phyloP scores from a whole-genome alignment of 2,329 filamentous ascomycete species.

The Pseudocercospora musae region DNA sequence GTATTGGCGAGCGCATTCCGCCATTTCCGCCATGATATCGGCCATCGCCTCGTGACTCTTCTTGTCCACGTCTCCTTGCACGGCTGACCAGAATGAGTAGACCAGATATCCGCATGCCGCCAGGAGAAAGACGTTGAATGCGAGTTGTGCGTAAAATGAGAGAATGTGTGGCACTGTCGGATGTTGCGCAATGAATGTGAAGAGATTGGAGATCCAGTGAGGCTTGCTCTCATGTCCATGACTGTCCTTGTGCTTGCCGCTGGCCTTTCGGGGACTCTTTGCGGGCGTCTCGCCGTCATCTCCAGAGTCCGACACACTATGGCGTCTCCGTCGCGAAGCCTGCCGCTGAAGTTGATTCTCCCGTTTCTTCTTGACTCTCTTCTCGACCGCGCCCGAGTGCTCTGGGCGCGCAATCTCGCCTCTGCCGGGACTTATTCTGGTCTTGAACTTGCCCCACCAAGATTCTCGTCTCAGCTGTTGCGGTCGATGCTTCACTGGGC shows the following conservation, averaged over 20 bases:
- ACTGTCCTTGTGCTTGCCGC: conserved; percentile 17
- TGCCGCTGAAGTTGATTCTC: conserved; percentile 28
- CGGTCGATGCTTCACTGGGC: conserved; percentile 32
- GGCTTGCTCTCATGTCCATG: conserved; percentile 20
- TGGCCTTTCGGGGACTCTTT: conserved; percentile 28
- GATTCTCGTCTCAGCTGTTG: conserved; percentile 25
- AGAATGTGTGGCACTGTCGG: conserved; percentile 64
- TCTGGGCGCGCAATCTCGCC: conserved; percentile 36
- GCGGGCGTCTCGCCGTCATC: conserved; percentile 26
- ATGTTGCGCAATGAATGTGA: conserved; percentile 62
- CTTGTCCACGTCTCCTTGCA: conserved; percentile 71
- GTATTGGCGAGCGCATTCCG: conserved; percentile 70
- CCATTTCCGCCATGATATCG: conserved; percentile 66
- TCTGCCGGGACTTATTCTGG: conserved; percentile 39
- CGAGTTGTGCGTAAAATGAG: conserved; percentile 63
- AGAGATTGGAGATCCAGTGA: conserved; percentile 45
- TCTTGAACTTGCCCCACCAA: conserved; percentile 30
- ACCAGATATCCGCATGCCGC: conserved; percentile 61
- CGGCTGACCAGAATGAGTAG: conserved; percentile 65
- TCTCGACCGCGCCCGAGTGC: conserved; percentile 40
- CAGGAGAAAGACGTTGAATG: conserved; percentile 63
- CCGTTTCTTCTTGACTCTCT: conserved; percentile 33
- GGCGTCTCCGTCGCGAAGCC: conserved; percentile 27
- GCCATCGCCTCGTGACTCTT: conserved; percentile 67
- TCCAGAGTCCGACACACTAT: conserved; percentile 33